Evolutionary conservation across 495 filamentous ascomycete species (phyloP).

Genomic region (Aspergillus bridgeri): DNA sequence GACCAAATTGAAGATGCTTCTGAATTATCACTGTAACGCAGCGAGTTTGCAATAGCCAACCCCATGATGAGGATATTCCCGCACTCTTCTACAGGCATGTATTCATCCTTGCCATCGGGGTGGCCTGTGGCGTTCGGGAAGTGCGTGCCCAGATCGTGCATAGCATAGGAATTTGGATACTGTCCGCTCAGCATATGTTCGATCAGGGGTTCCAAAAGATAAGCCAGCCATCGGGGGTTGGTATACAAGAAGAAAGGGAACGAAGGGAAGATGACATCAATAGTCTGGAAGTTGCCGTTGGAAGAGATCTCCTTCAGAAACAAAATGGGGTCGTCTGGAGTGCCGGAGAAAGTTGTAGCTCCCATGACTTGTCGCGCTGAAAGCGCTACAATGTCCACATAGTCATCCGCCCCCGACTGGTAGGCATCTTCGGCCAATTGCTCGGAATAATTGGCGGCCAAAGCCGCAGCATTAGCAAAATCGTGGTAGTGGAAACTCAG

Average conservation of each 20-base stretch:
- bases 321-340: constrained; percentile 75
- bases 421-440: constrained; percentile 76
- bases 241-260: constrained; percentile 96
- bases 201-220: constrained; percentile 82
- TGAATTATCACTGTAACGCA: constrained; percentile 63
- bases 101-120: constrained; percentile 81
- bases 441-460: constrained; percentile 75
- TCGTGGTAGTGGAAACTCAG: constrained; percentile 76
- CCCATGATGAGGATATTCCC: constrained; percentile 97
- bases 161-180: constrained; percentile 86
- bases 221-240: constrained; percentile 87
- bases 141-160: constrained; percentile 86
- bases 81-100: constrained; percentile 97
- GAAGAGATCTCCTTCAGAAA: constrained; percentile 96
- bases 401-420: constrained; percentile 45
- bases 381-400: constrained; percentile 80
- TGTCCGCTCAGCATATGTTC: constrained; percentile 90
- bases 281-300: constrained; percentile 91
- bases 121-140: constrained; percentile 95
- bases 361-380: constrained; percentile 91
- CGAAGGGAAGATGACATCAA: constrained; percentile 94
- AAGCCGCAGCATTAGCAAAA: constrained; percentile 54
- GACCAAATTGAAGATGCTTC: constrained; percentile 53
- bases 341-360: constrained; percentile 84
- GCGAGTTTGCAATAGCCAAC: constrained; percentile 75